phyloP scores from a whole-genome alignment of 371 early-diverging fungal genomes.

The Choanephora cucurbitarum region DNA sequence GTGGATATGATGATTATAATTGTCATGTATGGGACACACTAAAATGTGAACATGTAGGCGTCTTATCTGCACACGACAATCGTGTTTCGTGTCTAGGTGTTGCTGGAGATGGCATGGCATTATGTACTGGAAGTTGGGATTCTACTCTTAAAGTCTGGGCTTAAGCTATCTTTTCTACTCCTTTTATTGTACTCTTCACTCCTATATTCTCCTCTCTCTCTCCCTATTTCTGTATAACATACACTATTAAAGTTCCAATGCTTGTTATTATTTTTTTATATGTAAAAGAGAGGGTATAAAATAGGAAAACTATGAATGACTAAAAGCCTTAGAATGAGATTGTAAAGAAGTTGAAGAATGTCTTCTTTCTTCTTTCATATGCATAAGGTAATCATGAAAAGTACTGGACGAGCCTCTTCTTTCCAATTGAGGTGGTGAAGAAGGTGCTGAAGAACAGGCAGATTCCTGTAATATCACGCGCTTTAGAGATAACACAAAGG shows the following conservation, averaged over 20 bases:
- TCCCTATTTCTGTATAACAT: no score
- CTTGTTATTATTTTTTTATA: no score
- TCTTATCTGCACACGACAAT: constrained; percentile 94
- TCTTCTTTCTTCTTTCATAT: constrained; percentile 19
- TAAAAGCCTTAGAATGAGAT: no score
- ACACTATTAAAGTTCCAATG: no score
- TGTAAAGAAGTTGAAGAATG: constrained; percentile 10
- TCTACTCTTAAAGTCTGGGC: constrained; percentile 78
- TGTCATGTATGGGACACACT: constrained; percentile 98
- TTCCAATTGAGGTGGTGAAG: constrained; percentile 6
- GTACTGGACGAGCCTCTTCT: constrained; percentile 22
- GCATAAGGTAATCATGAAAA: constrained; percentile 17
- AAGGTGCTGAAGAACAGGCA: constrained; percentile 6
- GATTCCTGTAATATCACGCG: constrained; percentile 26
- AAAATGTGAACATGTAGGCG: constrained; percentile 92
- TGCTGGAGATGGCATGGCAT: constrained; percentile 93
- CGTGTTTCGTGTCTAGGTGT: constrained; percentile 96
- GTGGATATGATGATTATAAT: constrained; percentile 98
- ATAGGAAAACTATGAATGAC: no score
- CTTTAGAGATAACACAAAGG: constrained; percentile 36
- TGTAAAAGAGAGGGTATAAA: no score
- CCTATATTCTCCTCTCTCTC: no score
- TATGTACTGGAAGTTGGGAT: constrained; percentile 98
- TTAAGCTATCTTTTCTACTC: no score
- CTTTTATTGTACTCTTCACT: no score